Evolutionary conservation across 768 basidiomycete species (phyloP).

Genomic region (Suillus lakei): DNA sequence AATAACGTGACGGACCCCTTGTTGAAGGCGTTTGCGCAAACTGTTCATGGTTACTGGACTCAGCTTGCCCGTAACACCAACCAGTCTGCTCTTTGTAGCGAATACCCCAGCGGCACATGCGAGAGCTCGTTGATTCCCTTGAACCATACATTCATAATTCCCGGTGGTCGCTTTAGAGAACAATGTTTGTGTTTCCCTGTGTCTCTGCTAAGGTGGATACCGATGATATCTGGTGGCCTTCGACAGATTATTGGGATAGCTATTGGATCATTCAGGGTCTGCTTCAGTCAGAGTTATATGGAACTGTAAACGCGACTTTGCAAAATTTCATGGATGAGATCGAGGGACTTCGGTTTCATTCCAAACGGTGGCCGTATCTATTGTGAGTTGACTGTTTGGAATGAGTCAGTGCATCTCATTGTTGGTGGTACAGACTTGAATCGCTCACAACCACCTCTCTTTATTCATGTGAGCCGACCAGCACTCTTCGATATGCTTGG

Average conservation of each 20-base stretch:
- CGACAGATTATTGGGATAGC: conserved; percentile 64
- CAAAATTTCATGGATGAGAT: conserved; percentile 97
- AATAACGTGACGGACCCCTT: conserved; percentile 71
- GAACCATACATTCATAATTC: conserved; percentile 90
- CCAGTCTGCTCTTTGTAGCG: conserved; percentile 63
- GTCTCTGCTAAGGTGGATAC: background rate
- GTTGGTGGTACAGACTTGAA: conserved; percentile 61
- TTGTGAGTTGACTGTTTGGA: conserved; percentile 47
- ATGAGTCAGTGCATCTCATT: conserved; percentile 2
- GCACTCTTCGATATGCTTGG: background rate
- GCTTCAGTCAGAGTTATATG: conserved; percentile 77
- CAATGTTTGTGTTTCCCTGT: conserved; percentile 59
- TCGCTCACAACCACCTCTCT: conserved; percentile 92
- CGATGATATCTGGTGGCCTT: conserved; percentile 9
- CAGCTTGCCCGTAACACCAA: conserved; percentile 81
- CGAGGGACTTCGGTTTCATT: conserved; percentile 82
- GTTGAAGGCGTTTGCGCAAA: conserved; percentile 70
- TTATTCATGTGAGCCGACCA: conserved; percentile 62
- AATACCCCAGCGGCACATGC: conserved; percentile 53
- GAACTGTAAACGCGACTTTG: conserved; percentile 74
- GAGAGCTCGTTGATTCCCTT: conserved; percentile 88
- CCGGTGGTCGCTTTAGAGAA: conserved; percentile 85
- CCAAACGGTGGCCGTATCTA: conserved; percentile 95
- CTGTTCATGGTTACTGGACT: conserved; percentile 88
- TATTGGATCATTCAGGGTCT: conserved; percentile 91